Conservation (phyloP, 148 eudicot genomes). For the Rhododendron simsii region DNA sequence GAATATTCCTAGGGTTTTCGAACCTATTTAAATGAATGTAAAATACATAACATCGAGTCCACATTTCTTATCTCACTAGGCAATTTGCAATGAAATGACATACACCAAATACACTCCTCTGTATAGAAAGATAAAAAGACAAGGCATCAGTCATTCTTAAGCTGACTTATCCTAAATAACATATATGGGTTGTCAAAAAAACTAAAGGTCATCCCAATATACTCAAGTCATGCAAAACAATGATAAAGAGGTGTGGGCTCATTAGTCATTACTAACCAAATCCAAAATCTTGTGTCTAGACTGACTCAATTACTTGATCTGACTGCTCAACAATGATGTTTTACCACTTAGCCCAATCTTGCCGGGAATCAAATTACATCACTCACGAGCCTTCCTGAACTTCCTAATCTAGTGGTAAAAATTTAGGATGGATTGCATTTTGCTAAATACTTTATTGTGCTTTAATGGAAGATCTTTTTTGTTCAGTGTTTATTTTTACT, state of each 20-base stretch:
- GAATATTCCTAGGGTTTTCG: neutral
- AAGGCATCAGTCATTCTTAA: neutral
- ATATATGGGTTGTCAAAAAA: neutral
- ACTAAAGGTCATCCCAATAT: neutral
- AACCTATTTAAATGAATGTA: neutral
- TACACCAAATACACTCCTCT: no score
- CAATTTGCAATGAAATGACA: neutral
- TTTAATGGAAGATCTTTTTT: no score
- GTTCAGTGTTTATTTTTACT: no score
- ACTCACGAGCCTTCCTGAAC: no score
- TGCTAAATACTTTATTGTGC: no score
- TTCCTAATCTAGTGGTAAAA: no score
- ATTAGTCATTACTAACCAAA: neutral
- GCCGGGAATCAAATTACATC: no score
- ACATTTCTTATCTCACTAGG: neutral
- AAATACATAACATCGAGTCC: neutral
- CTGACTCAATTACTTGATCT: neutral
- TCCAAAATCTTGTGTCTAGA: neutral
- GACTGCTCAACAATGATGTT: neutral
- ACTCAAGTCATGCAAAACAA: neutral
- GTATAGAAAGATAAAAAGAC: neutral
- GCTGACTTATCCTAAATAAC: neutral
- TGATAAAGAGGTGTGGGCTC: neutral
- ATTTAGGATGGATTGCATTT: no score
- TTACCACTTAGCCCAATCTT: neutral